Evolutionary conservation across 179 eudicot genomes (phyloP), one percentile per base, ranked within the genome.

Genomic region (Nepenthes alata): DNA sequence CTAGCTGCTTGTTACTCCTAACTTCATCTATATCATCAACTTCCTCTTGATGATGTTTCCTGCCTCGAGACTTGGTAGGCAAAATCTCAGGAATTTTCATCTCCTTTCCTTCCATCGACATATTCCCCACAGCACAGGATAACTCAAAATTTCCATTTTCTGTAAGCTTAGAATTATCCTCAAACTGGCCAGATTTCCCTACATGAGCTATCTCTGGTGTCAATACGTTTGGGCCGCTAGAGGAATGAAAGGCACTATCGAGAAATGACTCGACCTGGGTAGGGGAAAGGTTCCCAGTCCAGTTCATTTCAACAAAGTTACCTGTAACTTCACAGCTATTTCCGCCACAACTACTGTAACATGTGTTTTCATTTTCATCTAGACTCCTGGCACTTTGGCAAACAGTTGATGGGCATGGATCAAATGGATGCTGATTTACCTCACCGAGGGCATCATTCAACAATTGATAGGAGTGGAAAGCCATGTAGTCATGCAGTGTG

Each of bases 1-100:
- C 61, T 47, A 55, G n/a, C 13, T 65, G 61, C 55, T 65, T 65
- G 55, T 25, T 57, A 3, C 62, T 56, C n/a, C 67, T 55, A 11
- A 4, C 60, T 55, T 25, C 67, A 38, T 14, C 60, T 6, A 16
- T 11, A 15, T 44, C 60, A 35, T 39, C 45, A 11, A 14, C 67
- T 15, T 64, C 67, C 15, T 16, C 61, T 47, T 57, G 13, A 37
- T n/a, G 56, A 45, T 55, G 14, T 16, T 37, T 65, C 14, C 61
- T 47, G 2, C 35, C 49, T 6, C 44, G 34, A 9, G 47, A 15
- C 59, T 47, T 13, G 25, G 35, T 39, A 7, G 61, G 13, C 55
- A 57, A 56, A 39, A 41, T 15, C 47, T 57, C 15, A 13, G 49
- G 50, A 15, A 53, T 13, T n/a, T 11, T n/a, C 10, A 5, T 6